Conservation (phyloP, 805 yeast species). For the Saturnispora kantuleensis region DNA sequence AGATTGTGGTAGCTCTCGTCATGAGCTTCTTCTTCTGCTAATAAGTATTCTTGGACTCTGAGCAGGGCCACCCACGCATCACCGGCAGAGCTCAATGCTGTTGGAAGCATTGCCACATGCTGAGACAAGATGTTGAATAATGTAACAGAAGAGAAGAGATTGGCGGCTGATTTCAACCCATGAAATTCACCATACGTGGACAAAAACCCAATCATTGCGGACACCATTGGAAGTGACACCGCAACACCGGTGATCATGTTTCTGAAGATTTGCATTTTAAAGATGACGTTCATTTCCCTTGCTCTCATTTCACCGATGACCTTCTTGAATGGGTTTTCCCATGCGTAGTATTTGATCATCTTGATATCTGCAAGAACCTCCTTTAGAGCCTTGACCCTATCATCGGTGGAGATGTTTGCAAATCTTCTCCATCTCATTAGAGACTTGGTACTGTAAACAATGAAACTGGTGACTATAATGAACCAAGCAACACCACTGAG, state of each 20-base stretch:
- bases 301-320: conserved; percentile 46
- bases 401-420: conserved; percentile 63
- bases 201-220: conserved; percentile 54
- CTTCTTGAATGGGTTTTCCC: conserved; percentile 74
- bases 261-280: conserved; percentile 55
- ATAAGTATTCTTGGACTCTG: conserved; percentile 46
- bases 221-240: conserved; percentile 54
- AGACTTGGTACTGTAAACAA: conserved; percentile 38
- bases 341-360: conserved; percentile 77
- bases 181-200: conserved; percentile 30
- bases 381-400: conserved; percentile 63
- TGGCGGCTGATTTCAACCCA: conserved; percentile 41
- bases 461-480: conserved; percentile 37
- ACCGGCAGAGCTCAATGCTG: conserved; percentile 56
- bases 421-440: conserved; percentile 46
- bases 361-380: conserved; percentile 74
- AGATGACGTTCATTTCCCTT: conserved; percentile 52
- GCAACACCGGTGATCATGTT: conserved; percentile 56
- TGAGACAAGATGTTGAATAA: conserved; percentile 52
- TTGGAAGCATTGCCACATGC: conserved; percentile 60
- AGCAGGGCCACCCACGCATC: conserved; percentile 60
- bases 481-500: conserved; percentile 58
- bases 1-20: conserved; percentile 15
- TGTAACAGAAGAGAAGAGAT: conserved; percentile 60
- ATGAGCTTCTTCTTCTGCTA: conserved; percentile 30